These are phyloP conservation scores for Colletotrichum lupini DNA, from an alignment of 2,329 filamentous ascomycete species.

Conservation along the genomic window DNA sequence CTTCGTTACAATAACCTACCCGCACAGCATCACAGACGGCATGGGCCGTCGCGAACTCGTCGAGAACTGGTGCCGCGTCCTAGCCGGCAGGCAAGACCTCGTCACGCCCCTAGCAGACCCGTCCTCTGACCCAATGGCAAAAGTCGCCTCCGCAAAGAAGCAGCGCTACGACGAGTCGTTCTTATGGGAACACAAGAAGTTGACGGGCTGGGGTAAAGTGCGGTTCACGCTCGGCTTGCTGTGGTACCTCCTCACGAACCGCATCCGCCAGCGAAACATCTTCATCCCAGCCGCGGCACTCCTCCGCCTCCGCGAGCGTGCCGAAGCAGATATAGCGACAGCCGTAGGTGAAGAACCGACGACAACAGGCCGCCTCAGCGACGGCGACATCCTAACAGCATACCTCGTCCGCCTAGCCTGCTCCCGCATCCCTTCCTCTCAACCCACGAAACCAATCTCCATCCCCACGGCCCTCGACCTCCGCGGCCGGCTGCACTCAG, in stretches of 20 bases:
- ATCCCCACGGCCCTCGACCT: constrained; percentile 28
- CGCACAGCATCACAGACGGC: constrained; percentile 53
- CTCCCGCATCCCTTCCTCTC: background rate
- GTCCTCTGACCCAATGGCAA: constrained; percentile 34
- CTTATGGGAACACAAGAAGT: constrained; percentile 13
- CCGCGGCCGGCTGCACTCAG: constrained; percentile 14
- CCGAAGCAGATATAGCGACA: background rate
- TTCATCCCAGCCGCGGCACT: constrained; percentile 38
- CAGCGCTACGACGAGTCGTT: constrained; percentile 48
- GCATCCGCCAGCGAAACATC: constrained; percentile 29
- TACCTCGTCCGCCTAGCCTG: constrained; percentile 25
- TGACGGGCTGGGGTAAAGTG: constrained; percentile 7
- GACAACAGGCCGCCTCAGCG: constrained; percentile 5
- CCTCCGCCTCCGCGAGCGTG: background rate
- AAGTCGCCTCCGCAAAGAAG: constrained; percentile 32
- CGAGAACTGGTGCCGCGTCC: constrained; percentile 54
- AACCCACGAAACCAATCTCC: background rate
- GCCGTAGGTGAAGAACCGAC: background rate
- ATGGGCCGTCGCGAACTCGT: constrained; percentile 36
- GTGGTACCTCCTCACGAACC: constrained; percentile 30
- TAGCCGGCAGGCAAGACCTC: constrained; percentile 54
- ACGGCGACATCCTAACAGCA: constrained; percentile 27
- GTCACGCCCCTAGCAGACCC: constrained; percentile 49
- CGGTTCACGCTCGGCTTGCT: constrained; percentile 13
- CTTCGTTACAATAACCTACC: constrained; percentile 56